Conservation (phyloP, 1,139 yeast genomes). For the Saccharomyces hybrid region DNA sequence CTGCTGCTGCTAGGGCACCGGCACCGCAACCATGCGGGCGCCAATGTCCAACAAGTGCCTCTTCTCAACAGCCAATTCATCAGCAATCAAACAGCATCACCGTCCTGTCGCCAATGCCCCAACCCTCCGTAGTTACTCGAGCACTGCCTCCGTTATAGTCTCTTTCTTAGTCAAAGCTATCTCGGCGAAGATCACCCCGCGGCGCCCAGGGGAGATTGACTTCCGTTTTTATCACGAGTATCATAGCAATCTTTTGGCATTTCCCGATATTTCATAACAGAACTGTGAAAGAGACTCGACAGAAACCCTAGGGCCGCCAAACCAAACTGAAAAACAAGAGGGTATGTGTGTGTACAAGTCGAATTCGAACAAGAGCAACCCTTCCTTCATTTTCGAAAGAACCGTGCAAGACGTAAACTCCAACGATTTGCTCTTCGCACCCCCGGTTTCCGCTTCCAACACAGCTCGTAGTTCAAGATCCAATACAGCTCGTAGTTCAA, state of each 20-base stretch:
- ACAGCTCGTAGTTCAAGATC: neutral
- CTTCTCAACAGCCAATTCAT: neutral
- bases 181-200: neutral
- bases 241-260: neutral
- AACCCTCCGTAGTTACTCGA: no score
- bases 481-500: neutral
- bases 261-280: neutral
- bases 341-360: constrained; percentile 1
- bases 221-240: constrained; percentile 1
- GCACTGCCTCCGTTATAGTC: neutral
- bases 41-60: neutral
- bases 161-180: neutral
- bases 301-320: neutral
- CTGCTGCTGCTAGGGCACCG: neutral
- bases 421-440: neutral
- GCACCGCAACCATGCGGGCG: neutral
- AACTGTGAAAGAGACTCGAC: neutral
- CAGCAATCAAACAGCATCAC: neutral
- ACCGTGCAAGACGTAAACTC: neutral
- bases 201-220: neutral
- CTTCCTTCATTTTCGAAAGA: neutral
- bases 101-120: no score
- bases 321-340: constrained; percentile 7
- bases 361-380: neutral
- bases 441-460: neutral